These are phyloP conservation scores for Nothophytophthora sp. DNA, from an alignment of 352 stramenopile genomes.

Conservation along the genomic window DNA sequence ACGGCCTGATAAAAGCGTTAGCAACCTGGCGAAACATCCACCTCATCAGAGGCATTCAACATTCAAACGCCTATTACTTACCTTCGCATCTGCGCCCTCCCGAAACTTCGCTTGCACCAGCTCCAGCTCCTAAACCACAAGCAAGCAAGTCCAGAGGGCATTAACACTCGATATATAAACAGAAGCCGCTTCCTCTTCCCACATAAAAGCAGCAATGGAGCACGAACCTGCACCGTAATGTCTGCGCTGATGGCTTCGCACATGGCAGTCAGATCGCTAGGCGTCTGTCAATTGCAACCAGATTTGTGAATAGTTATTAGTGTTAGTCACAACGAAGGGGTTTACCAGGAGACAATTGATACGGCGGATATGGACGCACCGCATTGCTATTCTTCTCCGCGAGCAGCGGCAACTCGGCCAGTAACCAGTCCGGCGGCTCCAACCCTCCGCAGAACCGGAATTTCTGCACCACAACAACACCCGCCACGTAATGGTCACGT, in stretches of 20 bases:
- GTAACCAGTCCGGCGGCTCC: constrained; percentile 66
- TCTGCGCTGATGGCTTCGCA: constrained; percentile 29
- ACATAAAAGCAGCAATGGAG: neutral
- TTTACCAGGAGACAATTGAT: neutral
- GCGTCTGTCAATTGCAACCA: constrained; percentile 7
- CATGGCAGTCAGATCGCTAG: constrained; percentile 12
- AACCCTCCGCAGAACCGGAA: constrained; percentile 67
- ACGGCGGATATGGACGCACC: constrained; percentile 9
- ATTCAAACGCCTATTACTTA: too few relatives aligned
- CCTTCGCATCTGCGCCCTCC: constrained; percentile 22
- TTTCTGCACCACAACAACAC: constrained; percentile 19
- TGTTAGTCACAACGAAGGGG: too few relatives aligned
- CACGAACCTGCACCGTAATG: constrained; percentile 25
- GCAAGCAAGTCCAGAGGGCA: neutral
- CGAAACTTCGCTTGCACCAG: constrained; percentile 13
- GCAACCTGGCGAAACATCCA: neutral
- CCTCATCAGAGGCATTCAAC: neutral
- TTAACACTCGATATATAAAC: too few relatives aligned
- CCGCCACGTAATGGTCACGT: too few relatives aligned
- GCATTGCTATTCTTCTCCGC: constrained; percentile 19
- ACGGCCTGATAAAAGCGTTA: constrained; percentile 16
- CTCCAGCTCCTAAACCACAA: constrained; percentile 16
- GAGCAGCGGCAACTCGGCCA: constrained; percentile 48
- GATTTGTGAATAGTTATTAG: too few relatives aligned
- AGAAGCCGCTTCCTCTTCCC: too few relatives aligned